A percentile compares a stretch with the other conserved stretches of the same genome.
phyloP scores from a whole-genome alignment of 1,284 basidiomycete species.

The Takashimella tepidaria region DNA sequence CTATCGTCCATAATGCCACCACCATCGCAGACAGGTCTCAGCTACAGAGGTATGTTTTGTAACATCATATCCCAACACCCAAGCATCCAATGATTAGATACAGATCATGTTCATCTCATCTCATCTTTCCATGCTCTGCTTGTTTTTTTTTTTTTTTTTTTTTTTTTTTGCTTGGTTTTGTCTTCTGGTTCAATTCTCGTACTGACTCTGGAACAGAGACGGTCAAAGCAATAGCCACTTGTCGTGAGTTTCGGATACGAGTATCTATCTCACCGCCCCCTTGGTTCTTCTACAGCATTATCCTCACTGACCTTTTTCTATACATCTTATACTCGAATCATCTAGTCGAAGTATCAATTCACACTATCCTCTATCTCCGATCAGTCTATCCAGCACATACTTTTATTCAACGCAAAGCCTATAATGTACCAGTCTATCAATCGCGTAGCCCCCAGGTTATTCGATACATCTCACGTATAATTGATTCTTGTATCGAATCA shows the following conservation, averaged over 20 bases:
- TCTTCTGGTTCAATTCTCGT: no score
- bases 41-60: no score
- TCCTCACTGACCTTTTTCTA: background rate
- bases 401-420: constrained; percentile 80
- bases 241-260: constrained; percentile 31
- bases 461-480: constrained; percentile 76
- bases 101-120: no score
- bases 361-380: constrained; percentile 83
- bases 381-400: constrained; percentile 83
- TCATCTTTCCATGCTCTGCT: no score
- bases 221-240: constrained; percentile 35
- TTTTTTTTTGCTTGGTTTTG: constrained; percentile 1
- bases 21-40: no score
- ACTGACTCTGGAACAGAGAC: no score
- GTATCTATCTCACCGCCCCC: background rate
- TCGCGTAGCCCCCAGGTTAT: constrained; percentile 81
- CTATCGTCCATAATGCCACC: no score
- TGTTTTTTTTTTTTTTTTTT: no score
- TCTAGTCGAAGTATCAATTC: constrained; percentile 85
- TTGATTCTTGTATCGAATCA: constrained; percentile 70
- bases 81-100: no score
- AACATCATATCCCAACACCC: no score
- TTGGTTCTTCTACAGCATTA: no score
- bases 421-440: constrained; percentile 83
- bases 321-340: background rate